Evolutionary conservation across 2,329 filamentous ascomycete species (phyloP), one percentile per base, ranked within the genome.

Genomic region (Aspergillus sclerotialis): DNA sequence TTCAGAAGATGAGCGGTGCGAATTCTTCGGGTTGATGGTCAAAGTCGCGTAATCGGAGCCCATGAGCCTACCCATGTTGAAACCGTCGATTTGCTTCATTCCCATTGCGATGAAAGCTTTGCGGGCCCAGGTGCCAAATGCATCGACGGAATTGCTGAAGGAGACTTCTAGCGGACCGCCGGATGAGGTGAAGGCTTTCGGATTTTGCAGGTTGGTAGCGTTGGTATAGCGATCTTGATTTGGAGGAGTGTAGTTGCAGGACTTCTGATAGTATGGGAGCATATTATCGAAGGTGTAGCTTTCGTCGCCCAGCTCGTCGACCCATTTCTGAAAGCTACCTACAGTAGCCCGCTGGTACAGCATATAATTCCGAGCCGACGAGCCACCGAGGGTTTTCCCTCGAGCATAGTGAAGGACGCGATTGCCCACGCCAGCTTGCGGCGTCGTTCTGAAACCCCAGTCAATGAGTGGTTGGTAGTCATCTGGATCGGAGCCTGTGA

Each of bases 251-350:
- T 53, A 59, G 15, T 50, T 42, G 4, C 44, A 29, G 2, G 41
- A 46, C 33, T 48, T 53, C 29, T 54, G 37, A 28, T 44, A 58
- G 28, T 46, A 59, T 4, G 50, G 52, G 2, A 52, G 39, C 12
- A 53, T 38, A 5, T 45, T 43, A n/a, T 50, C 44, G 15, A 46
- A 58, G 6, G 39, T 42, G 30, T 54, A 60, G 35, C 44, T 53
- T n/a, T 48, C 30, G 29, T 64, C 61, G 3, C 44, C 55, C 5
- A 63, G 58, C 19, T 50, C 41, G 28, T 63, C 49, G 1, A 59
- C 60, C 61, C 61, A 64, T 30, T 36, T 36, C 32, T 57, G 45
- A 36, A 59, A 48, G 11, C 50, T 48, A 5, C 45, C 54, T 10
- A 38, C 42, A 2, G 57, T 62, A 3, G 51, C 48, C 17, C 56